Base-by-base conservation (phyloP, 1,284 basidiomycete species). In the Taiwanofungus camphoratus region DNA sequence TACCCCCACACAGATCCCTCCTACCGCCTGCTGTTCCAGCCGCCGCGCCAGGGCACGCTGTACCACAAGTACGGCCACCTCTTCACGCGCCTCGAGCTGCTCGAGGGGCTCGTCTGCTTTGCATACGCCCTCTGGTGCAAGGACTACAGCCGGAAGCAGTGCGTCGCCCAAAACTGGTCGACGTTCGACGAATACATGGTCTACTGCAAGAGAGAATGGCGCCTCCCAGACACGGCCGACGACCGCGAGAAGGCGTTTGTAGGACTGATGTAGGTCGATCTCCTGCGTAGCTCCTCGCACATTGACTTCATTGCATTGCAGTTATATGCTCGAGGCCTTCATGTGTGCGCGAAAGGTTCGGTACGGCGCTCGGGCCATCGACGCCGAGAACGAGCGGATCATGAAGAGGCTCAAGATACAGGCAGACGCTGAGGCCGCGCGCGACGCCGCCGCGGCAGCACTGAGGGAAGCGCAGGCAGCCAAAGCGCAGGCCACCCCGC, bases 101-200 rank as follows among this genome's bases (percentile, higher is more conserved):
- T 86, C 32, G 84, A 87, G 59, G 79, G 82, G 29, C 70, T 87
- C 41, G 66, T 87, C 32, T 81, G 77, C 63, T 87, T 87, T 60
- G 74, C 80, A 3, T 87, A 86, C 59, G 73, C 80, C 2, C 67
- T 82, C 45, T 87, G 84, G 84, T 74, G 71, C 58, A 77, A 70
- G 54, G 85, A 87, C 50, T 76, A 76, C 52, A 61, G 65, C 51
- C 68, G 68, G 42, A 66, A 67, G 39, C 55, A 58, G 6, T 82
- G 77, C 58, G 69, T 69, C 55, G 66, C 65, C 26, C 70, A 74
- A 36, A 75, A 74, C 6, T 87, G 84, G 84, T 54, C 63, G 9
- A 82, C 77, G 13, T 77, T 81, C 51, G 70, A 74, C 45, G 74
- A 70, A 1, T 84, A 82, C 52, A 64, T 86, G 15, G 61, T 61